Conservation (phyloP, 345 rosid species). For the Camelina sativa region DNA sequence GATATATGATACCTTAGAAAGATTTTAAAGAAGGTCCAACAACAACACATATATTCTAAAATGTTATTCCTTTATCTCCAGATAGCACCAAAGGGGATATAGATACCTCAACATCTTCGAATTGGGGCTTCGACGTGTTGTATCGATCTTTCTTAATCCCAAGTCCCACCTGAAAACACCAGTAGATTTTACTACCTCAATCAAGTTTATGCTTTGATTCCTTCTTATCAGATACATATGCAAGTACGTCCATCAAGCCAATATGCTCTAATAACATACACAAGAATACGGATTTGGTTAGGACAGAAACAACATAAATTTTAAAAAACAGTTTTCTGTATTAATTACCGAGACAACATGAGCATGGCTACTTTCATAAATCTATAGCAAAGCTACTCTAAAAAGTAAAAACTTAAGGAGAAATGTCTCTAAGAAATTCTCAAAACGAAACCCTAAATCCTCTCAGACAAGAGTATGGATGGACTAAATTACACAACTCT, state of each 20-base stretch:
- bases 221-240: slow-evolving; percentile 27
- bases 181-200: slow-evolving; percentile 8
- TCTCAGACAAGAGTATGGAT: background rate
- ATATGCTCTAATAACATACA: background rate
- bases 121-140: slow-evolving; percentile 28
- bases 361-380: background rate
- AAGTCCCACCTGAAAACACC: slow-evolving; percentile 28
- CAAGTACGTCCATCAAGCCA: background rate
- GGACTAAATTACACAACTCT: background rate
- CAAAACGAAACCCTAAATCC: background rate
- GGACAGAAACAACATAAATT: background rate
- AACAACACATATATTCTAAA: slow-evolving; percentile 27
- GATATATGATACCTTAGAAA: slow-evolving; percentile 29
- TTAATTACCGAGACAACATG: background rate
- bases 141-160: slow-evolving; percentile 8
- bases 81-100: slow-evolving; percentile 28
- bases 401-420: background rate
- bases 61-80: slow-evolving; percentile 41
- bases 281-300: background rate
- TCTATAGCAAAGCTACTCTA: background rate
- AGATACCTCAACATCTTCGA: slow-evolving; percentile 38
- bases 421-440: background rate
- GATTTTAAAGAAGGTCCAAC: slow-evolving; percentile 21
- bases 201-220: slow-evolving; percentile 34
- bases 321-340: background rate